phyloP scores from a whole-genome alignment of 805 yeast species.

The Helenozyma rhizophorensis region DNA sequence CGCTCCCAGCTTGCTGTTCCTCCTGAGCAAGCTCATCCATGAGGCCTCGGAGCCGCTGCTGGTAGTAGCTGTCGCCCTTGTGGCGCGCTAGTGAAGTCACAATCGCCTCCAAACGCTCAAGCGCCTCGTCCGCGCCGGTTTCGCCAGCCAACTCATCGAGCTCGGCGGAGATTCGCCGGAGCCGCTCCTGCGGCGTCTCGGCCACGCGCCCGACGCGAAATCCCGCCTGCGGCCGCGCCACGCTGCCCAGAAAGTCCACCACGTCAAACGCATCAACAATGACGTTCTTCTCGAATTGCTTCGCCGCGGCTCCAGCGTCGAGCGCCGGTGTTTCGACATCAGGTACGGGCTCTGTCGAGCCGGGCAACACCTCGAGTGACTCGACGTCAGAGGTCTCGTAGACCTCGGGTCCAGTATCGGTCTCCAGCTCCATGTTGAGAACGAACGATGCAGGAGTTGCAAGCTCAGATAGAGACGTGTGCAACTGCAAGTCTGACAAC shows the following conservation, averaged over 20 bases:
- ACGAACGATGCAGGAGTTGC: too few species aligned
- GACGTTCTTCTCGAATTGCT: conserved; percentile 21
- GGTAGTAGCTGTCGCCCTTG: too few species aligned
- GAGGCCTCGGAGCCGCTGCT: too few species aligned
- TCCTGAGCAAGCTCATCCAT: too few species aligned
- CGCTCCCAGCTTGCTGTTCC: too few species aligned
- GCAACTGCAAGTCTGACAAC: too few species aligned
- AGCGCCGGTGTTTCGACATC: conserved; percentile 12
- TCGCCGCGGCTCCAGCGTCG: conserved; percentile 15
- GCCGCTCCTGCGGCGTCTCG: conserved; percentile 36
- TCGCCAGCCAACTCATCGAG: conserved; percentile 29
- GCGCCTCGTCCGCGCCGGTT: conserved; percentile 4
- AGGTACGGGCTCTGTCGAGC: conserved; percentile 1
- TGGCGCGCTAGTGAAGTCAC: too few species aligned
- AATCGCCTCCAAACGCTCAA: too few species aligned
- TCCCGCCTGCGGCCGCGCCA: conserved; percentile 25
- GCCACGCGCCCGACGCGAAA: conserved; percentile 9
- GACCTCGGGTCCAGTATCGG: conserved; percentile 25
- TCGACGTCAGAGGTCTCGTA: conserved; percentile 47
- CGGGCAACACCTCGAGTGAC: conserved; percentile 20
- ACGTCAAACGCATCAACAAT: conserved; percentile 15
- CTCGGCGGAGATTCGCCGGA: conserved; percentile 36
- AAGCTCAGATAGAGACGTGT: too few species aligned
- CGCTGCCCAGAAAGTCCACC: conserved; percentile 36
- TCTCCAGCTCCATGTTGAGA: too few species aligned